phyloP scores from a whole-genome alignment of 345 rosid genomes.

The Ceriops zippeliana region DNA sequence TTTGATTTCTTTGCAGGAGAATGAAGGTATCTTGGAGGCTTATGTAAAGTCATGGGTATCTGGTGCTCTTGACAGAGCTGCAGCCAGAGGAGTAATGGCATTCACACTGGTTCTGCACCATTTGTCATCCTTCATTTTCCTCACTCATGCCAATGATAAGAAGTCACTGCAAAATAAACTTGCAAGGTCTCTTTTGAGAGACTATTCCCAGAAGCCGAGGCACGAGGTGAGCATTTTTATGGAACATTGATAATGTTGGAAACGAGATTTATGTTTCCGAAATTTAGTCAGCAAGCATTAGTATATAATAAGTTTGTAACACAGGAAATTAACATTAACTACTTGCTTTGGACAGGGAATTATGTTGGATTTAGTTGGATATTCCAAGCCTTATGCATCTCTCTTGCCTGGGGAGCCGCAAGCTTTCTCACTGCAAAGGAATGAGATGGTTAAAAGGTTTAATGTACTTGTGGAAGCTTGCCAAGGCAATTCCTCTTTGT shows the following conservation, averaged over 20 bases:
- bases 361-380: constrained; percentile 55
- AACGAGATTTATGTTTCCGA: background rate
- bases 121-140: constrained; percentile 56
- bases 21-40: constrained; percentile 65
- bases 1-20: constrained; percentile 42
- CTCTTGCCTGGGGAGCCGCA: constrained; percentile 23
- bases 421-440: constrained; percentile 8
- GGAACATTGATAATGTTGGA: background rate
- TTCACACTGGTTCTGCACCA: constrained; percentile 60
- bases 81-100: constrained; percentile 56
- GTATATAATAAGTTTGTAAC: no score
- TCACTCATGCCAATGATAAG: constrained; percentile 25
- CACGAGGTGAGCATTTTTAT: constrained; percentile 53
- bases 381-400: constrained; percentile 24
- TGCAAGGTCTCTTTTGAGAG: constrained; percentile 60
- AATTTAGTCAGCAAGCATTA: background rate
- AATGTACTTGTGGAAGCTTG: constrained; percentile 56
- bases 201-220: constrained; percentile 50
- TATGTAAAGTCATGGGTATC: constrained; percentile 75
- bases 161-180: constrained; percentile 48
- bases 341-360: constrained; percentile 45
- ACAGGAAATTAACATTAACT: background rate
- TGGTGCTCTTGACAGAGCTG: constrained; percentile 76
- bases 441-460: constrained; percentile 33
- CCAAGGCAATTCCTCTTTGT: constrained; percentile 53